Percentiles rank a stretch among this genome's conserved stretches.
These are phyloP conservation scores for Trametes villosa DNA, from an alignment of 768 basidiomycete species.

Conservation along the genomic window DNA sequence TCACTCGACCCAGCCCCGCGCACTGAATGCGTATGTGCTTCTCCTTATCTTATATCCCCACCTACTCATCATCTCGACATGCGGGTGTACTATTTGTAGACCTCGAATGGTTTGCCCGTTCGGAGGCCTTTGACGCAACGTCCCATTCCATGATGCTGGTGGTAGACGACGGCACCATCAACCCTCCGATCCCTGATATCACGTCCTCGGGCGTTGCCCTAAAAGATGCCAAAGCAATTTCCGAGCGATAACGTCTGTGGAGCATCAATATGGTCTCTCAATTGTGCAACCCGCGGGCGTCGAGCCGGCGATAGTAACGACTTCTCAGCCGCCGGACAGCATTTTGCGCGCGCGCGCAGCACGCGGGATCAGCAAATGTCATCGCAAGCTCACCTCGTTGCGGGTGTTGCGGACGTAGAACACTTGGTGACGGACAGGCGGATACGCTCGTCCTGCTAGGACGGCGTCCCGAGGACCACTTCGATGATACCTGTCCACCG, in stretches of 20 bases:
- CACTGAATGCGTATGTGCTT: too few species aligned
- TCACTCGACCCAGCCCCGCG: too few species aligned
- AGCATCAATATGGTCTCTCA: not conserved
- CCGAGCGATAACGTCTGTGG: not conserved
- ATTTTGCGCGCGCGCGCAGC: not conserved
- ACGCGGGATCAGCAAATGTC: not conserved
- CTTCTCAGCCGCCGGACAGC: not conserved
- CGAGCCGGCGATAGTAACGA: not conserved
- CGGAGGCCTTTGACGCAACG: too few species aligned
- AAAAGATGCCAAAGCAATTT: not conserved
- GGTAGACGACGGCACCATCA: too few species aligned
- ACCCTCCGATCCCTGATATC: not conserved
- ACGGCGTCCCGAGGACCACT: constrained; percentile 1
- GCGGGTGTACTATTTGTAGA: too few species aligned
- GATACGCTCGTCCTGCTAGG: not conserved
- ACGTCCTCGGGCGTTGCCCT: not conserved
- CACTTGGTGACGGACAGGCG: not conserved
- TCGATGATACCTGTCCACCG: not conserved
- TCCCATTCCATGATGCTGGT: too few species aligned
- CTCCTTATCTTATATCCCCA: too few species aligned
- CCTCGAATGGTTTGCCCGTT: too few species aligned
- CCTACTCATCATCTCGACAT: too few species aligned
- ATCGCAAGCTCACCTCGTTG: not conserved
- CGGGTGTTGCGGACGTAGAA: constrained; percentile 14
- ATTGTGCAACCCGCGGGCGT: not conserved